Base-by-base conservation (phyloP, 2,329 filamentous ascomycete genomes). In the Trichoderma koningiopsis region DNA sequence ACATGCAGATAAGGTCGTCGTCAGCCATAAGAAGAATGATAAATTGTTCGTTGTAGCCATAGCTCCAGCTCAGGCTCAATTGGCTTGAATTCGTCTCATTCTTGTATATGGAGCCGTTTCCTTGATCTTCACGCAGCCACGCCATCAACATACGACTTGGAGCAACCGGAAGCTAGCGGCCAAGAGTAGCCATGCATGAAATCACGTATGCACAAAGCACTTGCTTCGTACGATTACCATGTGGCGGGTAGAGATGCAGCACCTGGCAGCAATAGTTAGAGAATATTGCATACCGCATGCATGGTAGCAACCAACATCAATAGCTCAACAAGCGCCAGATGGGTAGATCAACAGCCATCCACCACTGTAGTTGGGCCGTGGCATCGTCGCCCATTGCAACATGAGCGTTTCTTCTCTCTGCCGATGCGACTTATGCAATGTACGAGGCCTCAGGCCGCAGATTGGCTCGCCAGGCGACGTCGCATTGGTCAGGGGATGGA, bases 181-280 rank as follows among this genome's bases (percentile, higher is more conserved):
- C 22, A 55, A 33, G 22, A 24, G n/a, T 5, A 22, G 37, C 24
- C 2, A 59, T 59, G 33, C 37, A 43, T 6, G 16, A 43, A 43
- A 35, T 2, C 31, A 33, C 3, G 10, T 40, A 33, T 27, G 37
- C 37, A 43, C 58, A 29, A 22, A 61, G n/a, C 19, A 47, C 52
- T 62, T 27, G 29, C 43, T 62, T 52, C 27, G 40, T 62, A 62
- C 40, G 59, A 62, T 62, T 52, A 62, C 59, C 59, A 62, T 52
- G 59, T 35, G 59, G 52, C 24, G 29, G 22, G 29, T 43, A 62
- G 59, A 33, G 40, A 29, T n/a, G n/a, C n/a, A 13, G 8, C n/a
- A 24, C 22, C 11, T 49, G 11, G 1, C 4, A 49, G 11, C n/a
- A 24, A 49, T 29, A 60, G 47, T 47, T 60, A 16, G 24, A 7